These are phyloP conservation scores for Fusarium sp. DNA, from an alignment of 2,329 filamentous ascomycete genomes.

Conservation along the genomic window DNA sequence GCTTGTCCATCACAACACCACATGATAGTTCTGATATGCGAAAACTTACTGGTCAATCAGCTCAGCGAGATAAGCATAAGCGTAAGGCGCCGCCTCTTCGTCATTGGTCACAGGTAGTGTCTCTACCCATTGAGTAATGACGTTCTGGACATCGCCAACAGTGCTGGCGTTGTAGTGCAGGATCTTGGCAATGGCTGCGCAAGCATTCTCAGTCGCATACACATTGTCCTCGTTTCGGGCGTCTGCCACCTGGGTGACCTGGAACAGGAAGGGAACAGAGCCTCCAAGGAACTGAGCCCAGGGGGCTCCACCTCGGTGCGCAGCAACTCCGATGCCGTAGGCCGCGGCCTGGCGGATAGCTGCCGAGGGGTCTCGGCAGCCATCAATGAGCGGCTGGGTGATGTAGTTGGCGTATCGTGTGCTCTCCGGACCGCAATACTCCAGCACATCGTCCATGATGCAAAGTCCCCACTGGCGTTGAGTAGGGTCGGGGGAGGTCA, in stretches of 20 bases:
- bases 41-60: constrained; percentile 90
- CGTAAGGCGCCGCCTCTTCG: constrained; percentile 96
- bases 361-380: constrained; percentile 86
- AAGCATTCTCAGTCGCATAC: constrained; percentile 97
- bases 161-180: constrained; percentile 87
- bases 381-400: constrained; percentile 85
- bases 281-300: constrained; percentile 91
- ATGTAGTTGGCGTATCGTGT: constrained; percentile 90
- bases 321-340: constrained; percentile 95
- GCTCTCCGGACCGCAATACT: constrained; percentile 93
- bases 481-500: constrained; percentile 83
- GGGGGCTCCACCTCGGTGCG: constrained; percentile 86
- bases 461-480: constrained; percentile 99
- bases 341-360: constrained; percentile 96
- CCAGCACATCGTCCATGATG: constrained; percentile 97
- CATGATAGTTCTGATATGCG: background rate
- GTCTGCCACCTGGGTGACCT: constrained; percentile 83
- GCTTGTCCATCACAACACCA: constrained; percentile 10
- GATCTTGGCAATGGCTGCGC: constrained; percentile 96
- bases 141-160: constrained; percentile 79
- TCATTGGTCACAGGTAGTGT: constrained; percentile 94
- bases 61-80: constrained; percentile 91
- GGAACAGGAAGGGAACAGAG: constrained; percentile 84
- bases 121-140: constrained; percentile 88
- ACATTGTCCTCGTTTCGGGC: constrained; percentile 92